phyloP scores from a whole-genome alignment of 2,329 filamentous ascomycete species.

The Fusarium tanahbumbuense region DNA sequence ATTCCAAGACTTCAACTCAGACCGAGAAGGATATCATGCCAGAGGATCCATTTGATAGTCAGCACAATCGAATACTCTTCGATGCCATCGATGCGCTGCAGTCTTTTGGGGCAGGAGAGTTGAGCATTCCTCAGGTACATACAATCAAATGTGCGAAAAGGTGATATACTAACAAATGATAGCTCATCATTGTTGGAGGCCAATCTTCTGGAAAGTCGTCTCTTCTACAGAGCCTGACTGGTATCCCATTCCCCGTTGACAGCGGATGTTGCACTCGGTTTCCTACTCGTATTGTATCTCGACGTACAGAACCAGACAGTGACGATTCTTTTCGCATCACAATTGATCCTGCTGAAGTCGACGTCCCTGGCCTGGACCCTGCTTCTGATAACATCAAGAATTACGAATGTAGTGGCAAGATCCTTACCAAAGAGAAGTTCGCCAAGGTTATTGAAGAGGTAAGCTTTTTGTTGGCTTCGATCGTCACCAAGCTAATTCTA shows the following conservation, averaged over 20 bases:
- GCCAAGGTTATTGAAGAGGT: conserved; percentile 49
- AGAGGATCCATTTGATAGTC: conserved; percentile 51
- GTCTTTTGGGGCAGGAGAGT: conserved; percentile 46
- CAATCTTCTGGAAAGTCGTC: conserved; percentile 55
- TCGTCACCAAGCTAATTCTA: neutral
- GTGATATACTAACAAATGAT: neutral
- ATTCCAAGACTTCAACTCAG: neutral
- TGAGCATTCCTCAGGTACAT: conserved; percentile 52
- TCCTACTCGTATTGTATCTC: conserved; percentile 53
- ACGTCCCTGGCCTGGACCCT: conserved; percentile 38
- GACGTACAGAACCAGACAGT: conserved; percentile 47
- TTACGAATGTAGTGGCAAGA: conserved; percentile 39
- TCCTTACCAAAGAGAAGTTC: conserved; percentile 48
- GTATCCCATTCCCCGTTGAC: conserved; percentile 53
- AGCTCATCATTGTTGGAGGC: conserved; percentile 54
- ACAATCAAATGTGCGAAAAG: fast-evolving
- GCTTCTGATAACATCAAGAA: conserved; percentile 29
- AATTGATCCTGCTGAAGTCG: conserved; percentile 46
- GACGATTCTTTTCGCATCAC: conserved; percentile 48
- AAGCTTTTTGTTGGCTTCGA: neutral
- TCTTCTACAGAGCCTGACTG: conserved; percentile 52
- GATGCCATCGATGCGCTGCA: conserved; percentile 53
- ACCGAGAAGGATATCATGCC: conserved; percentile 21
- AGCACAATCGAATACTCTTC: conserved; percentile 51
- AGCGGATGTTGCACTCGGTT: conserved; percentile 52